phyloP scores from a whole-genome alignment of 768 basidiomycete species.

The Hortiboletus flavorubellus region DNA sequence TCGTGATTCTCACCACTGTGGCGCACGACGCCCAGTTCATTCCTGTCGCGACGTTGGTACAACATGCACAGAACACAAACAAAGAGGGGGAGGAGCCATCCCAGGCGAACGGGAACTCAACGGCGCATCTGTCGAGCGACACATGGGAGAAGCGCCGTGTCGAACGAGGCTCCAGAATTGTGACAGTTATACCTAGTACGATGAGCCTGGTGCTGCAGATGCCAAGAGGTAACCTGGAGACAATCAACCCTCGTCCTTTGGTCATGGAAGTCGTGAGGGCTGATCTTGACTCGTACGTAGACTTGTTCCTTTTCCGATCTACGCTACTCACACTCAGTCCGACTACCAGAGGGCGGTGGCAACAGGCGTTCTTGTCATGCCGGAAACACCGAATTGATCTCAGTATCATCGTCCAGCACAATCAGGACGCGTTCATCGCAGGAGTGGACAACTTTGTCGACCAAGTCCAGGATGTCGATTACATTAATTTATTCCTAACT shows the following conservation, averaged over 20 bases:
- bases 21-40: slow-evolving; percentile 79
- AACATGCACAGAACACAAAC: slow-evolving; percentile 15
- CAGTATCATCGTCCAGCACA: slow-evolving; percentile 81
- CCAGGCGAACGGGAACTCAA: slow-evolving; percentile 22
- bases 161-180: slow-evolving; percentile 88
- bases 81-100: slow-evolving; percentile 18
- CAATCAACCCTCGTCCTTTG: slow-evolving; percentile 87
- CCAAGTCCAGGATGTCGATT: slow-evolving; percentile 86
- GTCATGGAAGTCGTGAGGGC: slow-evolving; percentile 81
- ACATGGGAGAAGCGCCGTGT: slow-evolving; percentile 73
- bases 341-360: slow-evolving; percentile 61
- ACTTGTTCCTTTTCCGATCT: not conserved
- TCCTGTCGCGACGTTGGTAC: slow-evolving; percentile 33
- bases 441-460: slow-evolving; percentile 68
- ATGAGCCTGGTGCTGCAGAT: slow-evolving; percentile 95
- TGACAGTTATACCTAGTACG: slow-evolving; percentile 78
- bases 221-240: slow-evolving; percentile 97
- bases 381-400: slow-evolving; percentile 93
- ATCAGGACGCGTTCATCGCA: slow-evolving; percentile 62
- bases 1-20: slow-evolving; percentile 81
- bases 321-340: not conserved
- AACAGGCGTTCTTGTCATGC: slow-evolving; percentile 87
- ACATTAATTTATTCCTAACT: slow-evolving; percentile 89
- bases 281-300: slow-evolving; percentile 59
- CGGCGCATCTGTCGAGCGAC: slow-evolving; percentile 8